These are phyloP conservation scores for Fomitopsis schrenkii DNA, from an alignment of 1,284 basidiomycete species.

Conservation along the genomic window DNA sequence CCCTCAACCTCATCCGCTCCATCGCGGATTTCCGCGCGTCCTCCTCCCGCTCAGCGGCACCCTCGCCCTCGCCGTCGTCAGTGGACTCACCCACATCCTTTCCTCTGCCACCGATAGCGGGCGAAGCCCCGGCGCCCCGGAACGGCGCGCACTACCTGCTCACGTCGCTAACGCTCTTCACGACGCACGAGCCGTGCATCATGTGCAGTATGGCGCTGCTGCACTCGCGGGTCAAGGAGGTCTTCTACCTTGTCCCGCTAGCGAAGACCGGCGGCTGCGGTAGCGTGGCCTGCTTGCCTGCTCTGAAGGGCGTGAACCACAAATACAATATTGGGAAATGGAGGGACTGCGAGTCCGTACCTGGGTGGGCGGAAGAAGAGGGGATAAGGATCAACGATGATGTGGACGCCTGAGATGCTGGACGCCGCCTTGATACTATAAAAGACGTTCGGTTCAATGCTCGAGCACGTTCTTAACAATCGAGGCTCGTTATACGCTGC, in stretches of 20 bases:
- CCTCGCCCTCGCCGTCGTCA: constrained; percentile 11
- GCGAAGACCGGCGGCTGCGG: constrained; percentile 73
- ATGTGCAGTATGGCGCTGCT: constrained; percentile 95
- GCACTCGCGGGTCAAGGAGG: constrained; percentile 85
- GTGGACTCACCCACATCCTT: constrained; percentile 3
- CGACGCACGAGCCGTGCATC: constrained; percentile 91
- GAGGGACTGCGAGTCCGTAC: constrained; percentile 21
- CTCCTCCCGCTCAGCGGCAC: constrained; percentile 3
- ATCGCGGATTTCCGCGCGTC: constrained; percentile 57
- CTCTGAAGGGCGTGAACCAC: constrained; percentile 79
- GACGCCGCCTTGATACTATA: too few species aligned
- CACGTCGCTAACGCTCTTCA: constrained; percentile 78
- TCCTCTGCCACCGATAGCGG: neutral
- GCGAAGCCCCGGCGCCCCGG: constrained; percentile 1
- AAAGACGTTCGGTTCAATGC: too few species aligned
- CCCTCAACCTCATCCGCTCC: constrained; percentile 71
- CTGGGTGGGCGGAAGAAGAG: constrained; percentile 10
- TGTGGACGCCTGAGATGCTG: constrained; percentile 35
- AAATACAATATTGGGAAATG: constrained; percentile 69
- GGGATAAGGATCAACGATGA: constrained; percentile 33
- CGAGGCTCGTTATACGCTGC: too few species aligned
- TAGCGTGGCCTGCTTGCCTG: constrained; percentile 64
- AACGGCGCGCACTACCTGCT: constrained; percentile 84
- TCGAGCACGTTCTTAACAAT: too few species aligned
- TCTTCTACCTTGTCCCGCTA: constrained; percentile 75